Evolutionary conservation across 768 basidiomycete species (phyloP), one percentile per base, ranked within the genome.

Genomic region (Sistotremastrum suecicum): DNA sequence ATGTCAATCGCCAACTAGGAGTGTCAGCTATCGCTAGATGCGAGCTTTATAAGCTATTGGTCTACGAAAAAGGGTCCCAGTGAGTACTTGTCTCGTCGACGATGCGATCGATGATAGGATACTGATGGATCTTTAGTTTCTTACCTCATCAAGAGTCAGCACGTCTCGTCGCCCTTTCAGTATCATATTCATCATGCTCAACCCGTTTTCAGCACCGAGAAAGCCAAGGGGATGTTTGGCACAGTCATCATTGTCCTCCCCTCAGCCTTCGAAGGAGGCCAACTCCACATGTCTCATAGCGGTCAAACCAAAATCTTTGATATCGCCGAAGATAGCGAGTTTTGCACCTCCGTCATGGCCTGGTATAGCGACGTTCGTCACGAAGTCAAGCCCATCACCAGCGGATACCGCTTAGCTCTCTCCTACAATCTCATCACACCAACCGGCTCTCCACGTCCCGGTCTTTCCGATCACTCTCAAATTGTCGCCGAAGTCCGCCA

Each of bases 341-440:
- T 57, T 5, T 53, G 54, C 3, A 70, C 67, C 0, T 56, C 66
- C 1, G 54, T 69, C 9, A 56, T 74, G 3, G 62, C 72, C 1
- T 76, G 73, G 71, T 72, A 75, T 51, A 72, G 69, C 30, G 73
- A 73, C 45, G 72, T 73, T 41, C 58, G 56, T 40, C 71, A 72
- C 53, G 70, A 71, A 59, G 65, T 74, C 48, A 69, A 69, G 48
- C 66, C 68, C 5, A 58, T 74, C 39, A 69, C 65, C 1, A 63
- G 65, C 11, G 74, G 74, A 3, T 72, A 70, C 47, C 67, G 69
- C 1, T 63, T 75, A 0, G 72, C 71, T 0, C 63, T 75, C 5
- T 67, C 71, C 0, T 75, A 69, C 56, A 74, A 72, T 48, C 62
- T 75, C 43, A 60, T 74, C 12, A 66, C 71, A 45, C 59, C 65